phyloP scores from a whole-genome alignment of 2,329 filamentous ascomycete species.

The Aspergillus sp. region DNA sequence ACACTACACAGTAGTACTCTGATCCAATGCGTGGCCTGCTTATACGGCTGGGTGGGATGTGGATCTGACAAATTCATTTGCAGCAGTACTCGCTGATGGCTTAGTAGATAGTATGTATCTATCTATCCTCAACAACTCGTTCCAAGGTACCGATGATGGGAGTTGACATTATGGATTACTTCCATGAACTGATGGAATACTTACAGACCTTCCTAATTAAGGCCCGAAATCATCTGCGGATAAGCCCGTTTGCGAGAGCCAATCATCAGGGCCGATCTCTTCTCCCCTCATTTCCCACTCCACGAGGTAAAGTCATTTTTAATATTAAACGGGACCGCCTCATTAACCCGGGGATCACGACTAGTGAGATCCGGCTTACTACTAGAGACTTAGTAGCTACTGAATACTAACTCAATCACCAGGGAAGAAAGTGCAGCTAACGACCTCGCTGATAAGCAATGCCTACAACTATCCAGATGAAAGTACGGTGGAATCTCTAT shows the following conservation, averaged over 20 bases:
- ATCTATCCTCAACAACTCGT: not conserved
- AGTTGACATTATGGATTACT: not conserved
- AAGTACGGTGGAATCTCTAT: too few species aligned
- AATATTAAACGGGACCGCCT: conserved; percentile 3
- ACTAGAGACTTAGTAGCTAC: not conserved
- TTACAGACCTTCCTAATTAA: not conserved
- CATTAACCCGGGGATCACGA: not conserved
- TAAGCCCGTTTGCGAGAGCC: not conserved
- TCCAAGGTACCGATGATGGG: not conserved
- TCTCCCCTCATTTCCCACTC: conserved; percentile 8
- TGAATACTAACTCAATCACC: not conserved
- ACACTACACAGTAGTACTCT: not conserved
- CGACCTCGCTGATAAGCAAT: not conserved
- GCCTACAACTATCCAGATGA: not conserved
- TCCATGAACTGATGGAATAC: too few species aligned
- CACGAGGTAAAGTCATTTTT: conserved; percentile 1
- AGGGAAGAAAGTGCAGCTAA: not conserved
- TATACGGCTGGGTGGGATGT: not conserved
- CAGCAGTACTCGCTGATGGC: not conserved
- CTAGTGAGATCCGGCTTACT: not conserved
- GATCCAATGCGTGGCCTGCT: not conserved
- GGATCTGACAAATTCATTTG: not conserved
- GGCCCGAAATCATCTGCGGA: not conserved
- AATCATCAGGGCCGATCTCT: not conserved
- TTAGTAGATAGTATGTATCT: not conserved